These are phyloP conservation scores for Marchantia paleacea DNA, from an alignment of 225 moss, liverwort and hornwort genomes.

Conservation along the genomic window DNA sequence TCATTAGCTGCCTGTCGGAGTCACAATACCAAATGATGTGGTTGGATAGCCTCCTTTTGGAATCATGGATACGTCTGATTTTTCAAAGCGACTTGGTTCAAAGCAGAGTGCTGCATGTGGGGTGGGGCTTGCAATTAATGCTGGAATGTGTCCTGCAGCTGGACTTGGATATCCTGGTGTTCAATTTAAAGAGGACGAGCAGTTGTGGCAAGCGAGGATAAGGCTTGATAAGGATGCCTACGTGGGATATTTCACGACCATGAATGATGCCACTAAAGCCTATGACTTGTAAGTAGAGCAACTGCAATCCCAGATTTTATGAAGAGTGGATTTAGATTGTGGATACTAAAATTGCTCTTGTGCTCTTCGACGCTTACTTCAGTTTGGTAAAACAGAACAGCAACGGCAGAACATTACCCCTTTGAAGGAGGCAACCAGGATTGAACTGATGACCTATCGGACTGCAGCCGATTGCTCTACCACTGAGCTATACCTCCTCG, in stretches of 20 bases:
- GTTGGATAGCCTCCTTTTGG: no score
- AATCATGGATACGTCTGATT: no score
- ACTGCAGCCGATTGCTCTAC: not conserved
- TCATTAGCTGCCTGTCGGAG: no score
- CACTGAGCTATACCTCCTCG: not conserved
- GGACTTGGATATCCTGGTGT: conserved; percentile 57
- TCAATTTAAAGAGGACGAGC: conserved; percentile 37
- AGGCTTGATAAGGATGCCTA: conserved; percentile 36
- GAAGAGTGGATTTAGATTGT: not conserved
- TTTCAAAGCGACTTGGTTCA: no score
- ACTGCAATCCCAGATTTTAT: not conserved
- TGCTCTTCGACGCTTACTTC: no score
- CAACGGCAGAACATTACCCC: not conserved
- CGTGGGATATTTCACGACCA: conserved; percentile 40
- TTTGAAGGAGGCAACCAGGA: not conserved
- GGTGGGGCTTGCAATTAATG: no score
- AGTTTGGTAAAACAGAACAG: no score
- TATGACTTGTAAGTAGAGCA: conserved; percentile 50
- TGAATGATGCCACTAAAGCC: conserved; percentile 45
- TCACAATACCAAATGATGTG: no score
- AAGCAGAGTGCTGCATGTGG: no score
- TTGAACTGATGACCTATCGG: not conserved
- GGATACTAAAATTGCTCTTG: not conserved
- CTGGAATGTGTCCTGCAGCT: conserved; percentile 24
- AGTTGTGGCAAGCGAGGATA: conserved; percentile 44